A percentile compares a stretch with the other conserved stretches of the same genome.
phyloP scores from a whole-genome alignment of 192 early-diverging fungal genomes.

The Coemansia sp. region DNA sequence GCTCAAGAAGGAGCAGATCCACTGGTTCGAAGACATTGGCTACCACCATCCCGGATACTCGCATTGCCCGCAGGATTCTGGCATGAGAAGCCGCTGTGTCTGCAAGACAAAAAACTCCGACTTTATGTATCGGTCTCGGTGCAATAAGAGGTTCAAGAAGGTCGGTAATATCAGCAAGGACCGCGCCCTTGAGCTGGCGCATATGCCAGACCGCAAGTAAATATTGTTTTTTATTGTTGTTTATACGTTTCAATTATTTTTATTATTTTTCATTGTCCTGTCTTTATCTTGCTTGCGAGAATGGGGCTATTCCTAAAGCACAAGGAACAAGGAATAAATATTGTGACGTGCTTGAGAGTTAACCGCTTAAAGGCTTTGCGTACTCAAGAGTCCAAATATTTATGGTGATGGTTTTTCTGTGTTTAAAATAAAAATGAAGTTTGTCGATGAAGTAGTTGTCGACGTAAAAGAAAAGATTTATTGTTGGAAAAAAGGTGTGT shows the following conservation, averaged over 20 bases:
- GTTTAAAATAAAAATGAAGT: too few species aligned
- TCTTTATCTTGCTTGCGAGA: background rate
- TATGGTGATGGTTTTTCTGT: too few species aligned
- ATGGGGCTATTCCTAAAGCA: too few species aligned
- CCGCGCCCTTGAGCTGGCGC: slow-evolving; percentile 28
- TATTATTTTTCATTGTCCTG: background rate
- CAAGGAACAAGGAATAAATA: too few species aligned
- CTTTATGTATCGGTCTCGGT: slow-evolving; percentile 35
- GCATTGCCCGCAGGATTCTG: slow-evolving; percentile 65
- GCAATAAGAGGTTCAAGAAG: slow-evolving; percentile 26
- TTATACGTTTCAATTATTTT: background rate
- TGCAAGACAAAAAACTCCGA: slow-evolving; percentile 4
- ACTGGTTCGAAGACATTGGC: slow-evolving; percentile 72
- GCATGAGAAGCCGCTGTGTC: slow-evolving; percentile 27
- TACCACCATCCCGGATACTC: slow-evolving; percentile 59
- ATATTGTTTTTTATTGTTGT: background rate
- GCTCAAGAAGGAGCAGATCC: slow-evolving; percentile 60
- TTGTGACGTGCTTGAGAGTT: too few species aligned
- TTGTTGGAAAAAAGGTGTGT: too few species aligned
- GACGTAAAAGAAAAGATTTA: too few species aligned
- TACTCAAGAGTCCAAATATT: too few species aligned
- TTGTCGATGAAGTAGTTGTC: too few species aligned
- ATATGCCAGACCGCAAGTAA: slow-evolving; percentile 22
- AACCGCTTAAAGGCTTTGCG: too few species aligned
- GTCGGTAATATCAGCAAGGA: slow-evolving; percentile 30